Conservation (phyloP, 2,329 filamentous ascomycete species). For the Fusarium goolgardi region DNA sequence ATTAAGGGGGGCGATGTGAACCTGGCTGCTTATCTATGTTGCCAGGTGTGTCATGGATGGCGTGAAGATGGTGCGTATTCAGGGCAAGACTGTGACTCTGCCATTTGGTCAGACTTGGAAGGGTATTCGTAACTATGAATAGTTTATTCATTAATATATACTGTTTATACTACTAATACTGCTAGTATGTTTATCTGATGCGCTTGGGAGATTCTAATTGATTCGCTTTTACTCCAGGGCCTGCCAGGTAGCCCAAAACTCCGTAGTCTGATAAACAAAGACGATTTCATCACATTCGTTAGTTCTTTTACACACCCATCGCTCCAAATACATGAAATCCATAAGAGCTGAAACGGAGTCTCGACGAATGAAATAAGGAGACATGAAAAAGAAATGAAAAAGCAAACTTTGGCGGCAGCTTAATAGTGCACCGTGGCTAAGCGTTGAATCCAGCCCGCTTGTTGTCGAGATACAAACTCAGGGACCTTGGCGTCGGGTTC, state of each 20-base stretch:
- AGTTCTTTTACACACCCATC: slow-evolving; percentile 23
- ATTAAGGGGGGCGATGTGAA: background rate
- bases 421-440: slow-evolving; percentile 43
- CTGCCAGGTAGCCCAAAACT: slow-evolving; percentile 23
- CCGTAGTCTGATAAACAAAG: slow-evolving; percentile 15
- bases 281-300: slow-evolving; percentile 25
- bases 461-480: slow-evolving; percentile 38
- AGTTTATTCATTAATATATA: slow-evolving; percentile 3
- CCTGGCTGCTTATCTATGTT: background rate
- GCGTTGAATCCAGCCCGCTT: slow-evolving; percentile 41
- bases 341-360: slow-evolving; percentile 6
- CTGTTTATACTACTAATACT: background rate
- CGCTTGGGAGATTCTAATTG: slow-evolving; percentile 14
- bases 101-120: background rate
- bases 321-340: background rate
- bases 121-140: background rate
- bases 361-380: background rate
- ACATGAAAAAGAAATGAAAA: background rate
- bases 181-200: background rate
- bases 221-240: slow-evolving; percentile 14
- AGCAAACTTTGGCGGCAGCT: background rate
- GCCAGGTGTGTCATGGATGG: background rate
- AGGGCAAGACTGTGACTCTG: background rate
- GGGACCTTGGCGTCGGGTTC: slow-evolving; percentile 37
- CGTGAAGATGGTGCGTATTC: background rate